Base-by-base conservation (phyloP, 2,329 filamentous ascomycete species). In the Exserohilum rostratum region DNA sequence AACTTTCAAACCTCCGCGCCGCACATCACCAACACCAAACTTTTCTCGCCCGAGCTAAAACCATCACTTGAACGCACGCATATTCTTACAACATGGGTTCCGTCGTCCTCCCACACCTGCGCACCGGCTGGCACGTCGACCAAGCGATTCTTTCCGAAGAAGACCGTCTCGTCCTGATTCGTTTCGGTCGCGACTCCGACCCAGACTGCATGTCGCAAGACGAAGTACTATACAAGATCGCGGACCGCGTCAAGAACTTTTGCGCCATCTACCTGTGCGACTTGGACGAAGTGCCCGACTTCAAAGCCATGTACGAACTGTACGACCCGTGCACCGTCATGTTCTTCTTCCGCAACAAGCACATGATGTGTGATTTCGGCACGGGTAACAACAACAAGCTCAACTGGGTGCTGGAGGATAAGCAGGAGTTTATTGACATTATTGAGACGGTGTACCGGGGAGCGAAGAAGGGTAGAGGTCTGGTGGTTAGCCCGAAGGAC, bases 311-410 rank as follows among this genome's bases (percentile, higher is more conserved):
- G 93, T 97, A 97, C 82, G 75, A 92, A 73, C 82, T 93, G 5
- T 93, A 95, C 80, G 90, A 99, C 73, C 87, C 92, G 0, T 91
- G 93, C 79, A 96, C 95, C 3, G 87, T 98, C 77, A 97, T 97
- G 90, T 96, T 91, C 82, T 96, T 96, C 83, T 96, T 93, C 82
- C 87, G 93, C 58, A 99, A 99, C 76, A 99, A 99, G 76, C 92
- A 97, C 78, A 98, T 98, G 87, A 96, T 96, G 90, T 91, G 90
- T 76, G 93, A 98, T 85, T 92, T 97, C 66, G 93, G 71, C 6
- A 99, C 95, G 1, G 95, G 95, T 62, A 96, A 99, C 79, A 99
- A 99, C 78, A 99, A 99, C 77, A 98, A 98, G 77, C 82, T 97
- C 65, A 97, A 97, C 74, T 96, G 91, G 88, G 91, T 96, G 43